Evolutionary conservation across 768 basidiomycete genomes (phyloP), one percentile per base, ranked within the genome.

Genomic region (Amanita muscaria): DNA sequence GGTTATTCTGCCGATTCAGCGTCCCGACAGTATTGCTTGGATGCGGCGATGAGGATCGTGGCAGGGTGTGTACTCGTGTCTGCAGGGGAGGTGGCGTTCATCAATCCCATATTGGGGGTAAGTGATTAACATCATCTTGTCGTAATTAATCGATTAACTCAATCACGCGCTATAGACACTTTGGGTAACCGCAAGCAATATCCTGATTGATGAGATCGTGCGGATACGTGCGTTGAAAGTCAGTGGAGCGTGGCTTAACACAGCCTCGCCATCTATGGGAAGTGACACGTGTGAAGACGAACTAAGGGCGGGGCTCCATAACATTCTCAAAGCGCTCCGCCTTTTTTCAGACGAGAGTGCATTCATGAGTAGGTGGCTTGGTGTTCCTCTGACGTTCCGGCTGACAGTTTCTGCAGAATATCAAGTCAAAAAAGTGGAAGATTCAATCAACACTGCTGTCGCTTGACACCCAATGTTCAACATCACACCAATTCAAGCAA

Each of bases 61-160:
- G 64, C 64, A 45, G 67, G 62, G 6, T 40, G 39, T 34, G 40
- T 12, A 33, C 64, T 65, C 33, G 52, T 66, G 18, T 65, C 65
- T 46, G 56, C 68, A 11, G 62, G 60, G 25, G 66, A 67, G 32
- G 46, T 71, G 9, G 67, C 66, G 2, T 58, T 60, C 48, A 57
- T 73, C 21, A 73, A 70, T 53, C 70, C 74, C 11, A 70, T 76
- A 19, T 68, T 74, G 66, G 71, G 69, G n/a, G 74, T 76, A 57
- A 58, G 73, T 66, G 22, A n/a, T 36, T 36, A 23, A 31, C 16
- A 44, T 51, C 30, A 46, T 35, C 44, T 51, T 42, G 40, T 45
- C 15, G 22, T 49, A 29, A 41, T 34, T 34, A 40, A 32, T 40
- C n/a, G 22, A 36, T 47, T 41, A 29, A 29, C 12, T 29, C 12